Percentiles rank a stretch among this genome's conserved stretches.
Conservation (phyloP, 1,284 basidiomycete species). For the Phylloporus sp. region DNA sequence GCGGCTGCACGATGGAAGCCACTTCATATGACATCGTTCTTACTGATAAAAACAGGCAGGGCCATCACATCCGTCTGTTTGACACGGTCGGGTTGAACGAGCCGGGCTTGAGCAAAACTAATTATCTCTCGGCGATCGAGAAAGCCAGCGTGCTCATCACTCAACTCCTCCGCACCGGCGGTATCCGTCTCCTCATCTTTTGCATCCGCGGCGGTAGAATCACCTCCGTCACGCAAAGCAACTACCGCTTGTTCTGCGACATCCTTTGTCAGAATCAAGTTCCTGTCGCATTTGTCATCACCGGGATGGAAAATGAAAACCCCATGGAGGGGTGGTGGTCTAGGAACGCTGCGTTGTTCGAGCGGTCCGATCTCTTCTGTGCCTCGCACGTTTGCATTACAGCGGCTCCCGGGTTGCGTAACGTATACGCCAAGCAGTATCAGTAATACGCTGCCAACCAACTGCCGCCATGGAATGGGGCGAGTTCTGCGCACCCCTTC, state of each 20-base stretch:
- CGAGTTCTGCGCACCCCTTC: no score
- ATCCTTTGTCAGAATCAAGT: conserved; percentile 33
- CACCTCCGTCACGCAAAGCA: conserved; percentile 32
- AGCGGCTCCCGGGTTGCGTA: conserved; percentile 19
- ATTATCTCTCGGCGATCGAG: conserved; percentile 37
- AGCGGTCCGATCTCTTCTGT: conserved; percentile 16
- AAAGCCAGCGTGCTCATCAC: conserved; percentile 37
- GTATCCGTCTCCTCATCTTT: conserved; percentile 42
- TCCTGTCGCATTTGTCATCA: conserved; percentile 40
- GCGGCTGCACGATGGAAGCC: conserved; percentile 28
- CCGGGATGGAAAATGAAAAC: conserved; percentile 46
- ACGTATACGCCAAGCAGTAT: no score
- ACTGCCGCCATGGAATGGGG: no score
- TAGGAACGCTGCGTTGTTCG: conserved; percentile 24
- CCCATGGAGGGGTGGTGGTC: conserved; percentile 35
- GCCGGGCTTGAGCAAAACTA: conserved; percentile 22
- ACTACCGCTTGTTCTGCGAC: conserved; percentile 32
- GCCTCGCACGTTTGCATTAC: conserved; percentile 35
- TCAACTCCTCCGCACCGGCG: conserved; percentile 32
- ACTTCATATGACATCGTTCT: conserved; percentile 22
- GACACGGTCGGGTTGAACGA: conserved; percentile 47
- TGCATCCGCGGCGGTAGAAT: conserved; percentile 44
- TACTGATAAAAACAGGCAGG: no score
- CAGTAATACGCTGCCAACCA: no score
- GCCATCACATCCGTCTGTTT: conserved; percentile 12